Base-by-base conservation (phyloP, 2,329 filamentous ascomycete genomes). In the Aspergillus sp. region DNA sequence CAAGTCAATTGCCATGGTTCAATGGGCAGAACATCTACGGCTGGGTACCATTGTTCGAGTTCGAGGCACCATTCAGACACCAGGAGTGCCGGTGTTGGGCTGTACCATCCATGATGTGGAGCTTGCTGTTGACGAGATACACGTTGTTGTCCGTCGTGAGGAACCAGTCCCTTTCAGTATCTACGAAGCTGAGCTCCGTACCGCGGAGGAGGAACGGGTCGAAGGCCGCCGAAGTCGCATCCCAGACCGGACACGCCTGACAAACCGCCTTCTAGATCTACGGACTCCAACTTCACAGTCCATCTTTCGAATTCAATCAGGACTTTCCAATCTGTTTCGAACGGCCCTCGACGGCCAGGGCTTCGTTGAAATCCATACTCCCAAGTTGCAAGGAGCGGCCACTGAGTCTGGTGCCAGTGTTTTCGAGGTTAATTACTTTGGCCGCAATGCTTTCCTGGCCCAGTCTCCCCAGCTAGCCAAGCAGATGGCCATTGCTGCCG, bases 281-380 rank as follows among this genome's bases (percentile, higher is more conserved):
- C 81, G 90, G 39, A 90, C 90, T n/a, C 85, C 88, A 0, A 80
- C 88, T 1, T 89, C 90, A 39, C 90, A 95, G 64, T 82, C 86
- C 30, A 85, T 95, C 51, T 95, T 95, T 75, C 85, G 88, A 46
- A 82, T 95, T 39, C 88, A 93, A 53, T 86, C 89, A 5, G 84
- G 82, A 27, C 81, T 95, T 44, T 84, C 86, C 55, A 85, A 85
- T 56, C 76, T 86, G 27, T 96, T 95, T 76, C 86, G 90, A 39
- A 68, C 77, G 7, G 82, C 85, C 2, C 77, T 96, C 1, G 86
- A 91, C 53, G 74, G 77, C 2, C 75, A 85, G 50, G 85, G 82
- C 11, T 96, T 96, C 62, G 85, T 95, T 46, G 90, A 96, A 67
- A 95, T 96, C 47, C 89, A 95, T 62, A 95, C 89, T 0, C 90